Evolutionary conservation across 1,284 basidiomycete species (phyloP).

Genomic region (Ustilago tritici): DNA sequence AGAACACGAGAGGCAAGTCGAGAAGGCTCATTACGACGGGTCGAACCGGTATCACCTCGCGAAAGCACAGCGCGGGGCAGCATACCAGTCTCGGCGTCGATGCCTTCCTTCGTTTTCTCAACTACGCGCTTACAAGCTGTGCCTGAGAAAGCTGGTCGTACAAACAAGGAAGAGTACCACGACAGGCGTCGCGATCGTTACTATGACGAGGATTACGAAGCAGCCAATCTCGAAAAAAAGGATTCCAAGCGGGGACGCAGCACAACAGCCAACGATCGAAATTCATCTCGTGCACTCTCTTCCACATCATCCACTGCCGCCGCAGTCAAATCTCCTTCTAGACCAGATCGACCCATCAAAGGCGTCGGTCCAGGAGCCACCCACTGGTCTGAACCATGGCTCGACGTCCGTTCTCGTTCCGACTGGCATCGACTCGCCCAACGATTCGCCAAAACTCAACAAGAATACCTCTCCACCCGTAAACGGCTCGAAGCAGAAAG

Average conservation of each 20-base stretch:
- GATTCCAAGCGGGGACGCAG: background rate
- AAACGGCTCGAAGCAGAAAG: constrained; percentile 34
- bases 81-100: constrained; percentile 23
- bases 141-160: constrained; percentile 4
- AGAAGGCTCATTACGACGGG: background rate
- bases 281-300: background rate
- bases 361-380: constrained; percentile 49
- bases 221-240: background rate
- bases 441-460: constrained; percentile 42
- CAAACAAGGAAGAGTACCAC: constrained; percentile 9
- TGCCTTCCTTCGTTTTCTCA: constrained; percentile 21
- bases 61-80: background rate
- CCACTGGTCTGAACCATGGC: constrained; percentile 52
- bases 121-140: constrained; percentile 20
- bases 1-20: constrained; percentile 11
- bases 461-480: constrained; percentile 34
- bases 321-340: constrained; percentile 2
- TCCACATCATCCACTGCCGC: background rate
- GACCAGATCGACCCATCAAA: constrained; percentile 23
- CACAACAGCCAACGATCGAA: background rate
- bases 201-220: constrained; percentile 21
- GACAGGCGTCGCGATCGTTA: constrained; percentile 28
- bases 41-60: constrained; percentile 12
- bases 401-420: constrained; percentile 38
- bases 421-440: constrained; percentile 51